Percentiles rank a stretch among this genome's conserved stretches.
Conservation (phyloP, 2,329 filamentous ascomycete genomes). For the Coniochaeta sp. region DNA sequence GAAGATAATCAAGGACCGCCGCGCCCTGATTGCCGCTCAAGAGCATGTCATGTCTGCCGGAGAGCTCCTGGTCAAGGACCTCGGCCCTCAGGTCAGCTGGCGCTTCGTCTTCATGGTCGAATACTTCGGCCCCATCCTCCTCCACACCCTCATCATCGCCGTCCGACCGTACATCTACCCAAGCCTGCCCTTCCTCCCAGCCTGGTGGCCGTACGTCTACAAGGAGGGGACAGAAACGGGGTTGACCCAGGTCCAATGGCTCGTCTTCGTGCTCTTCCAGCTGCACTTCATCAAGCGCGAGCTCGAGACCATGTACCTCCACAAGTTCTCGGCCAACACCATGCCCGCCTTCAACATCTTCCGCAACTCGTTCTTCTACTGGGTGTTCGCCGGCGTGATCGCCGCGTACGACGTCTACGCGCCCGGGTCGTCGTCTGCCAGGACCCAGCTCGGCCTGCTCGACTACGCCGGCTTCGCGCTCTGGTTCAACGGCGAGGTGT, state of each 20-base stretch:
- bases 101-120: constrained; percentile 91
- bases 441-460: constrained; percentile 36
- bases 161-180: constrained; percentile 68
- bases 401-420: constrained; percentile 81
- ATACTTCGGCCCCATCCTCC: constrained; percentile 84
- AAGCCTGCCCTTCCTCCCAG: constrained; percentile 14
- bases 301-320: constrained; percentile 86
- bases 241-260: constrained; percentile 61
- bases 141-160: constrained; percentile 69
- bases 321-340: constrained; percentile 89
- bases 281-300: constrained; percentile 93
- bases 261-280: constrained; percentile 67
- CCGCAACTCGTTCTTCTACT: constrained; percentile 95
- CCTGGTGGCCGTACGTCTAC: constrained; percentile 27
- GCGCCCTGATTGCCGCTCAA: constrained; percentile 42
- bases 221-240: constrained; percentile 34
- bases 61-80: constrained; percentile 81
- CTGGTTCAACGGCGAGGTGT: constrained; percentile 70
- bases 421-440: constrained; percentile 62
- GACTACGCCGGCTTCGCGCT: constrained; percentile 64
- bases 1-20: constrained; percentile 57
- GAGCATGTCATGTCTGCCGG: constrained; percentile 38
- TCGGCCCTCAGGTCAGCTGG: constrained; percentile 88
- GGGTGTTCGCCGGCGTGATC: constrained; percentile 72
- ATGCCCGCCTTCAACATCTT: constrained; percentile 90